phyloP scores from a whole-genome alignment of 345 rosid genomes.

The Citrus sp. region DNA sequence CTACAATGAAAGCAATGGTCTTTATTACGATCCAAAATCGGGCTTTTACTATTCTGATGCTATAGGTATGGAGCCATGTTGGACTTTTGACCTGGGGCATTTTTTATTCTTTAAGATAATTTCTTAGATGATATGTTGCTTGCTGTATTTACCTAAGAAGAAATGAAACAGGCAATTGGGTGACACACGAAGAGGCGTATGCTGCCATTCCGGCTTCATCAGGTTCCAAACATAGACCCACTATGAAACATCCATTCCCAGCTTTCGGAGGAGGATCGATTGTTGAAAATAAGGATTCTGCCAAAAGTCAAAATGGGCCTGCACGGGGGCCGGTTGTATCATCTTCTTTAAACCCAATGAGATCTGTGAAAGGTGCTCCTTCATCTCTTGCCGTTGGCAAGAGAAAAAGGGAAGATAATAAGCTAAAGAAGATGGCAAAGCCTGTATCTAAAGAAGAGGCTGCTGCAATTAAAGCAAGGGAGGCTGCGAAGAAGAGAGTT shows the following conservation, averaged over 20 bases:
- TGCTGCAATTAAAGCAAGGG: slow-evolving; percentile 88
- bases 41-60: slow-evolving; percentile 85
- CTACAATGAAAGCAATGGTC: slow-evolving; percentile 49
- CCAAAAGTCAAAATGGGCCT: slow-evolving; percentile 31
- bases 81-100: not conserved
- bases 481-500: slow-evolving; percentile 90
- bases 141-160: slow-evolving; percentile 19
- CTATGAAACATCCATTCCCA: slow-evolving; percentile 32
- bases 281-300: slow-evolving; percentile 27
- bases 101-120: not conserved
- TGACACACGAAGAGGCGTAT: slow-evolving; percentile 80
- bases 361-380: slow-evolving; percentile 63
- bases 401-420: slow-evolving; percentile 66
- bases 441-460: slow-evolving; percentile 65
- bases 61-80: slow-evolving; percentile 45
- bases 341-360: slow-evolving; percentile 55
- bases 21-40: slow-evolving; percentile 75
- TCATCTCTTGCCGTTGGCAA: slow-evolving; percentile 61
- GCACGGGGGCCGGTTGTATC: slow-evolving; percentile 66
- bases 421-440: slow-evolving; percentile 69
- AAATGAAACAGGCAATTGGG: slow-evolving; percentile 78
- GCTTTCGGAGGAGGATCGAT: slow-evolving; percentile 28
- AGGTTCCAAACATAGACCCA: slow-evolving; percentile 35
- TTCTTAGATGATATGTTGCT: slow-evolving; percentile 4
- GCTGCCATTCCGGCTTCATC: slow-evolving; percentile 40